These are phyloP conservation scores for Vitis hybrid DNA, from an alignment of 177 flowering plant genomes.

Conservation along the genomic window DNA sequence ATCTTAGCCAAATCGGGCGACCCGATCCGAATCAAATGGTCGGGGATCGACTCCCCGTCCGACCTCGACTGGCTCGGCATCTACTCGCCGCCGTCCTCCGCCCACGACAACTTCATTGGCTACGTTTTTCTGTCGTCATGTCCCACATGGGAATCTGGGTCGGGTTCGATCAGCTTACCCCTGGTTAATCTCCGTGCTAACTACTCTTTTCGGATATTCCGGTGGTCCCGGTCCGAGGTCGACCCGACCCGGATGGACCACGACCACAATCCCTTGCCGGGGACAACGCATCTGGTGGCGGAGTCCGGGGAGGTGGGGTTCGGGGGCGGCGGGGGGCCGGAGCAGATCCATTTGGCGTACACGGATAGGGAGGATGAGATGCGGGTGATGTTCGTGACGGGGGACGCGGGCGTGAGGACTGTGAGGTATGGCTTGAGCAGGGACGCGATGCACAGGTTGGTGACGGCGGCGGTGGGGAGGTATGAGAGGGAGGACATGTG, in stretches of 20 bases:
- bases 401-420: slow-evolving; percentile 46
- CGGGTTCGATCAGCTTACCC: slow-evolving; percentile 64
- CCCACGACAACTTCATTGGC: slow-evolving; percentile 68
- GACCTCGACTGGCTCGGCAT: slow-evolving; percentile 89
- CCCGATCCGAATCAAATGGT: slow-evolving; percentile 61
- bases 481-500: slow-evolving; percentile 89
- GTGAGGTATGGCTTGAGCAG: slow-evolving; percentile 63
- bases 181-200: slow-evolving; percentile 68
- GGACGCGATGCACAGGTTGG: slow-evolving; percentile 28
- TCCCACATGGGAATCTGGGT: slow-evolving; percentile 67
- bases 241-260: slow-evolving; percentile 46
- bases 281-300: slow-evolving; percentile 56
- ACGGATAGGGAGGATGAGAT: slow-evolving; percentile 63
- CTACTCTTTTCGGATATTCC: slow-evolving; percentile 84
- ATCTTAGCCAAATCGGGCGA: slow-evolving; percentile 60
- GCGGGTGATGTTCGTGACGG: slow-evolving; percentile 80
- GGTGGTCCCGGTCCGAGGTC: slow-evolving; percentile 63
- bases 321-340: slow-evolving; percentile 49
- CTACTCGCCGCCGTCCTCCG: slow-evolving; percentile 79
- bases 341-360: slow-evolving; percentile 79
- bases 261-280: slow-evolving; percentile 84
- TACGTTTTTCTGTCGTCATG: slow-evolving; percentile 70
- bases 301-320: slow-evolving; percentile 47
- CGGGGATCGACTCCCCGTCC: slow-evolving; percentile 59
- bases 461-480: slow-evolving; percentile 52